phyloP scores from a whole-genome alignment of 768 basidiomycete genomes.

The Lactarius quietus region DNA sequence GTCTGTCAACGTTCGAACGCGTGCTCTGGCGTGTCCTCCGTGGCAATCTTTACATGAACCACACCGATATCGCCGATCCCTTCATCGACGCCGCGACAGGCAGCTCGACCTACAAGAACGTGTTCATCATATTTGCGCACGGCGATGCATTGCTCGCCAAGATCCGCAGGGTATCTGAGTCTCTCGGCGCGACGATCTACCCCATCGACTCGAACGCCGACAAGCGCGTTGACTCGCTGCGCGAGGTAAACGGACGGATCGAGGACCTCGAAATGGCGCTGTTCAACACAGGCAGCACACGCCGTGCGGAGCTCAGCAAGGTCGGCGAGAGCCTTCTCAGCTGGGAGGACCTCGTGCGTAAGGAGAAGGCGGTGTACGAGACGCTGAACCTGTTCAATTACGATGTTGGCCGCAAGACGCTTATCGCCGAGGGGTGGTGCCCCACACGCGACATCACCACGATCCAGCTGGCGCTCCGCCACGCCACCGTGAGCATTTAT shows the following conservation, averaged over 20 bases:
- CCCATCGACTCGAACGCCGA: constrained; percentile 94
- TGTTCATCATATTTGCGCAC: constrained; percentile 99
- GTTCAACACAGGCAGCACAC: constrained; percentile 82
- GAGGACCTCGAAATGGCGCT: constrained; percentile 89
- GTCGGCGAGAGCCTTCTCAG: constrained; percentile 81
- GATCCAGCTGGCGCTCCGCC: constrained; percentile 84
- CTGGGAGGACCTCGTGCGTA: constrained; percentile 92
- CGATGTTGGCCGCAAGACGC: constrained; percentile 88
- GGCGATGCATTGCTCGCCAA: constrained; percentile 89
- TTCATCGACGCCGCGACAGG: constrained; percentile 86
- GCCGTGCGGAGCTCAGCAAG: constrained; percentile 76
- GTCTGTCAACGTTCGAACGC: constrained; percentile 92
- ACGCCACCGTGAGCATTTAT: constrained; percentile 63
- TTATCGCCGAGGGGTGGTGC: constrained; percentile 97
- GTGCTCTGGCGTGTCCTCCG: constrained; percentile 97
- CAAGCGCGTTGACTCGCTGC: constrained; percentile 85
- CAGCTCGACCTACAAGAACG: constrained; percentile 89
- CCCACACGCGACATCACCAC: constrained; percentile 85
- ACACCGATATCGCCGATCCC: constrained; percentile 89
- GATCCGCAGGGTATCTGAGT: constrained; percentile 97
- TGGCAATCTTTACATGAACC: constrained; percentile 99
- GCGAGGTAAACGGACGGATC: constrained; percentile 81
- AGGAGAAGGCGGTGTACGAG: constrained; percentile 96
- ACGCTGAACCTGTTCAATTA: constrained; percentile 95
- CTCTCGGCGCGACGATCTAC: constrained; percentile 97